These are phyloP conservation scores for Thraustotheca clavata DNA, from an alignment of 352 stramenopile genomes.

Conservation along the genomic window DNA sequence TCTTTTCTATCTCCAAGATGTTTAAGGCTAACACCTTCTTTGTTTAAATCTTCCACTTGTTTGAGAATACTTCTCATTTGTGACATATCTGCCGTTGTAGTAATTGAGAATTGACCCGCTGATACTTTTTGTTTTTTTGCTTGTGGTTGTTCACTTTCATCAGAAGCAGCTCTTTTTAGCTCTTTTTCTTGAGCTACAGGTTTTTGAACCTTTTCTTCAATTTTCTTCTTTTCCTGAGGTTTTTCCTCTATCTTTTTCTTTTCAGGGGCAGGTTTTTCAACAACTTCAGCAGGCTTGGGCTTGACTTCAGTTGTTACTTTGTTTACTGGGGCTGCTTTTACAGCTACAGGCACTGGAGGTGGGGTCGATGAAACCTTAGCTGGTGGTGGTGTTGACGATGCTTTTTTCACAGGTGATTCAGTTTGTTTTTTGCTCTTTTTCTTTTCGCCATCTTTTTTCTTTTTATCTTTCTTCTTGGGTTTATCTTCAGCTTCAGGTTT, in stretches of 20 bases:
- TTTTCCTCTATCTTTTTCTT: slow-evolving; percentile 4
- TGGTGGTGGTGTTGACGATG: slow-evolving; percentile 13
- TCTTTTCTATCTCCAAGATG: slow-evolving; percentile 62
- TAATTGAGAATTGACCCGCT: slow-evolving; percentile 18
- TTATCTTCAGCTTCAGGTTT: slow-evolving; percentile 21
- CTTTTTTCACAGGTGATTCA: slow-evolving; percentile 20
- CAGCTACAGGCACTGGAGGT: background rate
- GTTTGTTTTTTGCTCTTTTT: slow-evolving; percentile 9
- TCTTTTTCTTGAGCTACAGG: background rate
- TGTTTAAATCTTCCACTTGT: slow-evolving; percentile 43
- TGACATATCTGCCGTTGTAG: slow-evolving; percentile 22
- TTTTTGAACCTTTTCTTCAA: background rate
- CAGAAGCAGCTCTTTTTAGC: no score
- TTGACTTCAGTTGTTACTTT: background rate
- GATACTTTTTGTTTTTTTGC: background rate
- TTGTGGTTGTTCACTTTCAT: background rate
- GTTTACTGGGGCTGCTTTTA: background rate
- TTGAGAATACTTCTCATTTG: slow-evolving; percentile 24
- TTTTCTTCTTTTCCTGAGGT: background rate
- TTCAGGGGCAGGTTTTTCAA: background rate
- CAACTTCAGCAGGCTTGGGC: slow-evolving; percentile 4
- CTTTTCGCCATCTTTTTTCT: background rate
- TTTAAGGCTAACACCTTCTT: slow-evolving; percentile 61
- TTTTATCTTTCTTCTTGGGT: slow-evolving; percentile 16
- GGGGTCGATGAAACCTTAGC: background rate